These are phyloP conservation scores for Abrus precatorius DNA, from an alignment of 306 rosid genomes.

Conservation along the genomic window DNA sequence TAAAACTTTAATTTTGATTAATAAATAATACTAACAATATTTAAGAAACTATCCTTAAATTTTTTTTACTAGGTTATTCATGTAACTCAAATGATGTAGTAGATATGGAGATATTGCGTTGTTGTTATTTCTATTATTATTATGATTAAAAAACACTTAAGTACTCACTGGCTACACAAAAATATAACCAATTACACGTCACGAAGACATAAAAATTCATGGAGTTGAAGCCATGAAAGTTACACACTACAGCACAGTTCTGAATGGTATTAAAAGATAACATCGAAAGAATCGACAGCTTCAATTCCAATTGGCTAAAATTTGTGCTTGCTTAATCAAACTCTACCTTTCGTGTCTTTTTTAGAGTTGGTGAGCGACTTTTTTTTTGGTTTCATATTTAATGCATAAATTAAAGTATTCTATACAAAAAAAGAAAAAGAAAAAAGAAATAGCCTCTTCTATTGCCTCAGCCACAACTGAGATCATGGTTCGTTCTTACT, in stretches of 20 bases:
- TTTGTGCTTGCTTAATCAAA: constrained; percentile 1
- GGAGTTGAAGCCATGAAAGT: not conserved
- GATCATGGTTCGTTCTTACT: constrained; percentile 5
- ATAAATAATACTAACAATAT: too few relatives aligned
- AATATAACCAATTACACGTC: not conserved
- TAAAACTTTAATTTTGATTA: too few relatives aligned
- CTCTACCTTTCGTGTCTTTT: not conserved
- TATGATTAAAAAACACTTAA: not conserved
- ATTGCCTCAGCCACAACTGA: constrained; percentile 12
- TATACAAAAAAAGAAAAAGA: not conserved
- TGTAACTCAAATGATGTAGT: too few relatives aligned
- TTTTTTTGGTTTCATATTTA: not conserved
- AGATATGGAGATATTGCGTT: too few relatives aligned
- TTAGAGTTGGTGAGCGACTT: constrained; percentile 32
- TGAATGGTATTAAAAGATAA: not conserved
- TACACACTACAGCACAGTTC: not conserved
- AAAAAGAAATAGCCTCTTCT: not conserved
- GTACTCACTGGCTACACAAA: not conserved
- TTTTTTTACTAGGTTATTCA: too few relatives aligned
- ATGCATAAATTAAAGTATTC: not conserved
- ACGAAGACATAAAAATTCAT: not conserved
- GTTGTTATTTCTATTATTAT: not conserved
- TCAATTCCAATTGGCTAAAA: not conserved
- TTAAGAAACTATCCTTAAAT: too few relatives aligned
- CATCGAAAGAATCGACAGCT: constrained; percentile 21